phyloP scores from a whole-genome alignment of 768 basidiomycete species.

The Hygrocybe punicea region DNA sequence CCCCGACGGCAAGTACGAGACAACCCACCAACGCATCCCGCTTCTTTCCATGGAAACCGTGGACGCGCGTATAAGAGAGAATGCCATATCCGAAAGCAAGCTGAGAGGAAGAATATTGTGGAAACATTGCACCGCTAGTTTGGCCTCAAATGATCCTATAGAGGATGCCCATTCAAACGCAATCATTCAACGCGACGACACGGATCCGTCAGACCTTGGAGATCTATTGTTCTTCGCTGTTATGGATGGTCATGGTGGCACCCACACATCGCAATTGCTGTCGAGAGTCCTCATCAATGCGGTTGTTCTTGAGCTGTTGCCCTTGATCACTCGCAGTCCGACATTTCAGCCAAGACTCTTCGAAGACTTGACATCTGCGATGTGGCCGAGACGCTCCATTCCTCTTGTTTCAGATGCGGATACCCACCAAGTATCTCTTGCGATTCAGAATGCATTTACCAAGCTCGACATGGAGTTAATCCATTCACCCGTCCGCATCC shows the following conservation, averaged over 20 bases:
- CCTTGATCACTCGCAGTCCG: slow-evolving; percentile 41
- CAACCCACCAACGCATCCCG: slow-evolving; percentile 52
- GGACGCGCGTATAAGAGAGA: slow-evolving; percentile 55
- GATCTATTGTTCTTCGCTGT: slow-evolving; percentile 84
- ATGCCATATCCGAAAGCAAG: slow-evolving; percentile 46
- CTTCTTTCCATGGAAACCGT: slow-evolving; percentile 54
- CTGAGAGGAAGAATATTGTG: slow-evolving; percentile 57
- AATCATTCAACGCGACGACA: slow-evolving; percentile 59
- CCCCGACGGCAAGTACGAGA: slow-evolving; percentile 57
- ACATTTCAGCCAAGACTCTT: slow-evolving; percentile 31
- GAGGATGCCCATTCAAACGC: slow-evolving; percentile 83
- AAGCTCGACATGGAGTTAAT: slow-evolving; percentile 84
- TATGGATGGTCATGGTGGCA: slow-evolving; percentile 89
- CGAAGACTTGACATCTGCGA: slow-evolving; percentile 37
- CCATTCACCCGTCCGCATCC: slow-evolving; percentile 69
- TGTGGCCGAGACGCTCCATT: slow-evolving; percentile 33
- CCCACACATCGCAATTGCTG: slow-evolving; percentile 78
- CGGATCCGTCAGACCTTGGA: slow-evolving; percentile 58
- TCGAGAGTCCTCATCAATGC: slow-evolving; percentile 81
- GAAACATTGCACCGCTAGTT: slow-evolving; percentile 73
- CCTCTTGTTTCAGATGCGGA: slow-evolving; percentile 20
- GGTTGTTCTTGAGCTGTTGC: slow-evolving; percentile 70
- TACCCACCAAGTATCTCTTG: slow-evolving; percentile 54
- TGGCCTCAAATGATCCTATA: slow-evolving; percentile 85
- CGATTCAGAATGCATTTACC: slow-evolving; percentile 74